Base-by-base conservation (phyloP, 2,329 filamentous ascomycete genomes). In the Trichophyton simii region DNA sequence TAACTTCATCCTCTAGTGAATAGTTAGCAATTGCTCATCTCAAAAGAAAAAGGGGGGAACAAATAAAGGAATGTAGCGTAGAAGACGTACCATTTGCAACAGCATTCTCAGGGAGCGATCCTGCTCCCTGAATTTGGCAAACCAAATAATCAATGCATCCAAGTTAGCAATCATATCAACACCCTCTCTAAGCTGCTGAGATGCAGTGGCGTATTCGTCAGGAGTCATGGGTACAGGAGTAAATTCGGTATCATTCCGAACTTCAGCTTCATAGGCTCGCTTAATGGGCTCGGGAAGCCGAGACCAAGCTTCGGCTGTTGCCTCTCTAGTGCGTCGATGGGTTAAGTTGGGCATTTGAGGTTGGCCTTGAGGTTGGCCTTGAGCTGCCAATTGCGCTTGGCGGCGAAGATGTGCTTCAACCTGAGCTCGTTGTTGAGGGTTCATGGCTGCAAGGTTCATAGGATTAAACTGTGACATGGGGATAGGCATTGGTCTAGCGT, bases 91-190 rank as follows among this genome's bases (percentile, higher is more conserved):
- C 71, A 75, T 76, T 42, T 68, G 69, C 57, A 77, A 68, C 36
- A 77, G 67, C 41, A 67, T 68, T 41, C 67, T 70, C 25, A 76
- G 64, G 36, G 69, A 69, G 54, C 71, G 72, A 59, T 79, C 76
- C 58, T 78, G 73, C 22, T 67, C 70, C 22, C 71, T 72, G 38
- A 74, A 66, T 61, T 72, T 74, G 3, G 70, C 68, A 55, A 76
- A 74, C 38, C 71, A 73, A 44, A 72, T 68, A 3, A 79, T 69
- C 38, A 78, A 69, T 1, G 68, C 65, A 64, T 79, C 77, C 67
- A 79, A 70, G 58, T 75, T 72, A 38, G 71, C 68, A 18, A 79
- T 65, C 69, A 78, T 74, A 58, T 75, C 73, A 60, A 72, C 72
- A 41, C 68, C 70, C 3, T 76, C 73, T 44, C 71, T 71, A 46